Base-by-base conservation (phyloP, 164 flowering plant species). In the Paratinospora sagittata region DNA sequence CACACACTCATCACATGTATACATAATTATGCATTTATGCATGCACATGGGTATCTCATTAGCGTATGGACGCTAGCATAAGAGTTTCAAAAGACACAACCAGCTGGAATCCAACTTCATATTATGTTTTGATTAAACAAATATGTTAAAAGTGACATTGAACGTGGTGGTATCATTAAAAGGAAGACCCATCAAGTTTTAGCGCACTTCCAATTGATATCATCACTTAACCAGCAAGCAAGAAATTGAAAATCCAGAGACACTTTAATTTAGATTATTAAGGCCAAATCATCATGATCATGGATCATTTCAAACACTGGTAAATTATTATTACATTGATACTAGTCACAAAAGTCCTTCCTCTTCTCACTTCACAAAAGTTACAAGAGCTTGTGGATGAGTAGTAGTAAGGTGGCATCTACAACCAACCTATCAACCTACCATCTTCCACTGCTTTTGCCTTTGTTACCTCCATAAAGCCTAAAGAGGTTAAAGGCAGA, bases 401-500 rank as follows among this genome's bases (percentile, higher is more conserved):
- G 34, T 30, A 30, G 34, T 30, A 30, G 34, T 30, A 30, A 55
- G 61, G 61, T 21, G 10, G 21, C 61, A n/a, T n/a, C 24, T 19
- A n/a, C 24, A 55, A 55, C 61, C 61, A 55, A 55, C 61, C 21
- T 30, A 30, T 30, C 34, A 16, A 33, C 17, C 78, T 81, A 88
- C 88, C 87, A 85, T 52, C 80, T 78, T 5, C 77, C 76, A 74
- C 74, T 76, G 76, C 60, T 82, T 85, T 81, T 88, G 21, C 67
- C 81, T 71, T 86, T 87, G 77, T 68, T 74, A 49, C 78, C 79
- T 63, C 91, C 91, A 75, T 89, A 93, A 83, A 93, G 72, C 14
- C 98, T 90, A 73, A 94, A 94, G 72, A 94, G 93, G 69, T 90
- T 85, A 78, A 88, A 95, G 26, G 97, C 95, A 16, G 97, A 95